Evolutionary conservation across 2,329 filamentous ascomycete species (phyloP).

Genomic region (Lachnellula subtilissima): DNA sequence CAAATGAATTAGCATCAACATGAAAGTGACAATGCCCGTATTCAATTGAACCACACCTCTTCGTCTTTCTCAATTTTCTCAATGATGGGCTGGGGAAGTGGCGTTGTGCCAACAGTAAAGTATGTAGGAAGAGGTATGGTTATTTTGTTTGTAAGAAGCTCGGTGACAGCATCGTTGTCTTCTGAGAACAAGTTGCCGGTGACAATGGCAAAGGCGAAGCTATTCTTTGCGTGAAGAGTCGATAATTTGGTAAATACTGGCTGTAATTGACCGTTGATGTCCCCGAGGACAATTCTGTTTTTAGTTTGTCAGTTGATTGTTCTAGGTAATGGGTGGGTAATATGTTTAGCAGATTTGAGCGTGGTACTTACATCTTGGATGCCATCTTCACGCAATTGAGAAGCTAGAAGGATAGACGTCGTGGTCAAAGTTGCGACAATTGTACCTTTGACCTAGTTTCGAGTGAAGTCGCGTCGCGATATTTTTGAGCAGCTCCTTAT

Average conservation of each 20-base stretch:
- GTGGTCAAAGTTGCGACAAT: not conserved
- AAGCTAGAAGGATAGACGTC: not conserved
- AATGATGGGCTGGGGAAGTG: conserved; percentile 67
- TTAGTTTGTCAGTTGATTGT: conserved; percentile 9
- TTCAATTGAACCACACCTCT: conserved; percentile 36
- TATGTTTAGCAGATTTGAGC: not conserved
- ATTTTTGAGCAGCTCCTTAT: not conserved
- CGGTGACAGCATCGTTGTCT: conserved; percentile 53
- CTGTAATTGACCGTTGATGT: conserved; percentile 72
- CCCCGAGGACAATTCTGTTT: conserved; percentile 61
- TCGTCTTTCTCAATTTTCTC: conserved; percentile 70
- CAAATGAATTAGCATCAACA: conserved; percentile 7
- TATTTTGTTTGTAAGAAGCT: conserved; percentile 69
- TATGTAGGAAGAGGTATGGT: conserved; percentile 78
- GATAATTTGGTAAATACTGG: conserved; percentile 75
- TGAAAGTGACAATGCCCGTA: not conserved
- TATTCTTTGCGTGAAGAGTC: conserved; percentile 78
- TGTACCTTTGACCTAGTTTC: not conserved
- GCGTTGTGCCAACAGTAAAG: conserved; percentile 72
- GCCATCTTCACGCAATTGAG: conserved; percentile 40
- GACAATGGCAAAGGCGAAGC: conserved; percentile 79
- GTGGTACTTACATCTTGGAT: conserved; percentile 31
- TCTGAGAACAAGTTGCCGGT: conserved; percentile 77
- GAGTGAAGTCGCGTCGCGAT: not conserved
- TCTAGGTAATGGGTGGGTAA: not conserved